phyloP scores from a whole-genome alignment of 331 rosid genomes.

The Telfairia occidentalis region DNA sequence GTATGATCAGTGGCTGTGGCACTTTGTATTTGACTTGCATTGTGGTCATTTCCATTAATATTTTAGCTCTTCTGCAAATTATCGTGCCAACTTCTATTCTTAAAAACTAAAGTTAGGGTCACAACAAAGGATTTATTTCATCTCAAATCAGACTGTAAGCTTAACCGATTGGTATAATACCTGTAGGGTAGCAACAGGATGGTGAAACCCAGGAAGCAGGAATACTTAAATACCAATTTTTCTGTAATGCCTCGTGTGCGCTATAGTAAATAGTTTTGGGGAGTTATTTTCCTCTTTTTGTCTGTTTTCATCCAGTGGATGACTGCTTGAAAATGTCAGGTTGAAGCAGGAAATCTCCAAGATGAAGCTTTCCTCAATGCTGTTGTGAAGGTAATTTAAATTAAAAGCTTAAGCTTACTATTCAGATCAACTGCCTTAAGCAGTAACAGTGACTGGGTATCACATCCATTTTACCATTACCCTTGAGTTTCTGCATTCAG shows the following conservation, averaged over 20 bases:
- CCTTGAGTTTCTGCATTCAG: not conserved
- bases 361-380: constrained; percentile 76
- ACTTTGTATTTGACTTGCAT: not conserved
- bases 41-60: not conserved
- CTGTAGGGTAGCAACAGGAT: not conserved
- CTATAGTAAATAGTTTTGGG: too few relatives aligned
- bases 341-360: constrained; percentile 50
- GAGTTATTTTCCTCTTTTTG: not conserved
- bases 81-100: not conserved
- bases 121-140: not conserved
- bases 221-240: not conserved
- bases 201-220: not conserved
- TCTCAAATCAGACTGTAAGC: not conserved
- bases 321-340: constrained; percentile 33
- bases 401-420: not conserved
- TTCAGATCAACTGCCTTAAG: not conserved
- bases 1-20: constrained; percentile 22
- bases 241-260: not conserved
- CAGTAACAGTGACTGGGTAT: not conserved
- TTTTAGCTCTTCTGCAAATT: not conserved
- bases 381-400: constrained; percentile 67
- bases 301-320: not conserved
- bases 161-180: not conserved
- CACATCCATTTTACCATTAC: not conserved
- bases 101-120: not conserved